These are phyloP conservation scores for Santalum album DNA, from an alignment of 164 flowering plant species.

Conservation along the genomic window DNA sequence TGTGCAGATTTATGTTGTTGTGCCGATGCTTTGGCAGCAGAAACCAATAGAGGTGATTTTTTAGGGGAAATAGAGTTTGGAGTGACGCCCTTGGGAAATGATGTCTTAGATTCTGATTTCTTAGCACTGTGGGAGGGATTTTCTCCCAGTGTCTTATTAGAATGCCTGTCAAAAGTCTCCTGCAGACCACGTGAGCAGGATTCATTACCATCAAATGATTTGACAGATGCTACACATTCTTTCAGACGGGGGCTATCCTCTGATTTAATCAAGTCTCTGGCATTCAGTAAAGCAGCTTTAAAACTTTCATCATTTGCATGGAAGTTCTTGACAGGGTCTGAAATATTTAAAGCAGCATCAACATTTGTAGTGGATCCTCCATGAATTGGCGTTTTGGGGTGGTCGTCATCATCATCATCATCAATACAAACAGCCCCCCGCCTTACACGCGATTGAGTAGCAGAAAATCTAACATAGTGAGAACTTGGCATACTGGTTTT, in stretches of 20 bases:
- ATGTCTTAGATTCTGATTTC: slow-evolving; percentile 27
- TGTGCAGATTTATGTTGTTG: slow-evolving; percentile 30
- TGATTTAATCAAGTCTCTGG: slow-evolving; percentile 12
- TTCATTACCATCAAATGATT: slow-evolving; percentile 5
- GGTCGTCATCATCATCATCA: slow-evolving; percentile 58
- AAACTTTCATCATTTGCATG: not conserved
- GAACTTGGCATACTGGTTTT: slow-evolving; percentile 25
- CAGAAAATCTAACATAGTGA: slow-evolving; percentile 18
- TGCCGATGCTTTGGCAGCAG: slow-evolving; percentile 13
- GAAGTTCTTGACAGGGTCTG: not conserved
- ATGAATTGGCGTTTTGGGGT: slow-evolving; percentile 5
- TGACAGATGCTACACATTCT: slow-evolving; percentile 16
- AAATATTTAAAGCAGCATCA: not conserved
- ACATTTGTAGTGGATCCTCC: not conserved
- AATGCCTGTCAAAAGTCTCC: slow-evolving; percentile 29
- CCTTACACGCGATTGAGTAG: slow-evolving; percentile 23
- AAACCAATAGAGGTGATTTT: slow-evolving; percentile 25
- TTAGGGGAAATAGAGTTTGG: slow-evolving; percentile 23
- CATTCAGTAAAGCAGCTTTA: slow-evolving; percentile 9
- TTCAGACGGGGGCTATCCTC: slow-evolving; percentile 14
- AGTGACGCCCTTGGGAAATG: slow-evolving; percentile 23
- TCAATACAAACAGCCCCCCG: slow-evolving; percentile 55
- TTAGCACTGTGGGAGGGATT: slow-evolving; percentile 21
- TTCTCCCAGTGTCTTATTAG: slow-evolving; percentile 14
- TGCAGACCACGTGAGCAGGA: slow-evolving; percentile 16